A percentile compares a stretch with the other conserved stretches of the same genome.
Conservation (phyloP, 2,329 filamentous ascomycete genomes). For the Nemania abortiva region DNA sequence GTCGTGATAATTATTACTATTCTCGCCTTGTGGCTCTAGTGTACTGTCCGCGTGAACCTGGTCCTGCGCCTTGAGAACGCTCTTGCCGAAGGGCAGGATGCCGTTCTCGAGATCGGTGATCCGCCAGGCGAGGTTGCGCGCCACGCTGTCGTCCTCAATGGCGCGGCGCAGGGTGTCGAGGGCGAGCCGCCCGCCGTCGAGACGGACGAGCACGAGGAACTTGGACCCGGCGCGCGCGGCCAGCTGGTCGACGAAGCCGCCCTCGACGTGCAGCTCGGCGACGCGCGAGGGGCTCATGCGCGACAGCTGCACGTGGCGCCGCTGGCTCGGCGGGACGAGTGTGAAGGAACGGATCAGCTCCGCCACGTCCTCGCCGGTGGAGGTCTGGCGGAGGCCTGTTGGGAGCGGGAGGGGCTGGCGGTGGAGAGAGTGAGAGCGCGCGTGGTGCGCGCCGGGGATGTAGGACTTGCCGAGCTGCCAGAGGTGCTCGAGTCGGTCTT, state of each 20-base stretch:
- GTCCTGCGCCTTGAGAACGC: slow-evolving; percentile 34
- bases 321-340: slow-evolving; percentile 50
- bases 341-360: slow-evolving; percentile 48
- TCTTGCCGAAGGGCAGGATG: slow-evolving; percentile 51
- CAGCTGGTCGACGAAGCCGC: slow-evolving; percentile 46
- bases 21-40: background rate
- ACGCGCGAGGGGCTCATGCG: slow-evolving; percentile 14
- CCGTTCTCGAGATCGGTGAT: slow-evolving; percentile 46
- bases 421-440: background rate
- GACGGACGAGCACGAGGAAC: slow-evolving; percentile 53
- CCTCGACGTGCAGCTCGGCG: slow-evolving; percentile 38
- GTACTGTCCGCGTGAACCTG: slow-evolving; percentile 5
- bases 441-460: slow-evolving; percentile 51
- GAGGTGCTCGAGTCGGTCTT: slow-evolving; percentile 64
- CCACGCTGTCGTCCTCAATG: slow-evolving; percentile 58
- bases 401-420: background rate
- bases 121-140: slow-evolving; percentile 57
- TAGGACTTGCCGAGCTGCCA: slow-evolving; percentile 60
- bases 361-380: slow-evolving; percentile 38
- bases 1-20: background rate
- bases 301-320: slow-evolving; percentile 35
- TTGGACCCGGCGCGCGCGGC: slow-evolving; percentile 39
- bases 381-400: slow-evolving; percentile 35
- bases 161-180: slow-evolving; percentile 52
- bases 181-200: slow-evolving; percentile 54